Base-by-base conservation (phyloP, 129 eudicot species). In the Flaveria sonorensis region DNA sequence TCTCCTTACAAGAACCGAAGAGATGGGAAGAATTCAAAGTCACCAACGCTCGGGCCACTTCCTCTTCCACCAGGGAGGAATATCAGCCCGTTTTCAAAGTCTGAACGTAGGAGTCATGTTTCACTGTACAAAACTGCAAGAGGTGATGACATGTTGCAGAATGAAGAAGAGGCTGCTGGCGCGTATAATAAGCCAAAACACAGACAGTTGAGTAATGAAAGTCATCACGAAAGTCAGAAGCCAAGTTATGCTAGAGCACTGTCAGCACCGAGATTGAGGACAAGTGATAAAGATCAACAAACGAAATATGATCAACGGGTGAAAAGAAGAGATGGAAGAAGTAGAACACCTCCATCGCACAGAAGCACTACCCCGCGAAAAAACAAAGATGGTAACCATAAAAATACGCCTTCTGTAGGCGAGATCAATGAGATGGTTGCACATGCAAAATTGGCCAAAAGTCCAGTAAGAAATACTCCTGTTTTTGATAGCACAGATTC, bases 361-460 rank as follows among this genome's bases (percentile, higher is more conserved):
- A 75, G 81, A 70, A 80, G 60, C 26, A 53, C 50, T 0, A 69
- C 75, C 68, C 72, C 87, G 2, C 67, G 66, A 10, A 88, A 88
- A 70, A 88, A 85, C 9, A 85, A 47, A 73, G 85, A 85, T 7
- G 81, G 57, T n/a, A 56, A 72, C 3, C 80, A 80, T 36, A 82
- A 84, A 28, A 62, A 77, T 20, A 32, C 65, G 32, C 97, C 92
- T 56, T 84, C 97, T 6, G 88, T 87, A 0, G 97, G 97, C 19
- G 97, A 88, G 75, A 86, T 91, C 60, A 91, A 91, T 70, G 97
- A 91, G 75, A 88, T 91, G 75, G 81, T 91, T 30, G 97, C 97
- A 12, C 81, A 85, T 69, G 92, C 81, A 32, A 87, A 88, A 81
- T 67, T 91, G 70, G 79, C 89, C 11, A 76, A 30, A 60, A 80